A percentile compares a stretch with the other conserved stretches of the same genome.
Conservation (phyloP, 2,329 filamentous ascomycete genomes). For the Didymella pomorum region DNA sequence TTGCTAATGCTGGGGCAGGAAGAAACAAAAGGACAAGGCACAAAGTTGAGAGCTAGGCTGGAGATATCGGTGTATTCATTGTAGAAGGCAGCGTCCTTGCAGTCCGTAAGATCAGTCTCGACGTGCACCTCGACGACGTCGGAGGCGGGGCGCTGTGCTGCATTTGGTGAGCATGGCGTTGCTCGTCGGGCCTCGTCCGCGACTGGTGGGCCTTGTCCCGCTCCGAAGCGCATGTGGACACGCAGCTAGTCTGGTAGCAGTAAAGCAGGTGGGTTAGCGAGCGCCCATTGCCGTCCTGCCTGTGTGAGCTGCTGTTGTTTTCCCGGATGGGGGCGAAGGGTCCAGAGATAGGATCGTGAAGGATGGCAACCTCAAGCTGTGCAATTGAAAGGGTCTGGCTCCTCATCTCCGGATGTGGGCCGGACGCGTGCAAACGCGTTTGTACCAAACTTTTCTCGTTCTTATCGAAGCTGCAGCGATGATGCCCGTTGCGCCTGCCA, state of each 20-base stretch:
- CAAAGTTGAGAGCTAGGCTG: slow-evolving; percentile 33
- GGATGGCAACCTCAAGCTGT: background rate
- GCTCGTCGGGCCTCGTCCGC: slow-evolving; percentile 10
- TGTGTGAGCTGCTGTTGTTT: slow-evolving; percentile 17
- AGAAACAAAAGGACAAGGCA: slow-evolving; percentile 31
- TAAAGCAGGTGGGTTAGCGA: slow-evolving; percentile 17
- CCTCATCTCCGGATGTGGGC: slow-evolving; percentile 20
- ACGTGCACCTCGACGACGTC: slow-evolving; percentile 7
- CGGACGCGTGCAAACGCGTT: slow-evolving; percentile 11
- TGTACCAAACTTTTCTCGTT: slow-evolving; percentile 3
- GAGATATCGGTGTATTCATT: slow-evolving; percentile 31
- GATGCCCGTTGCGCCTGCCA: slow-evolving; percentile 17
- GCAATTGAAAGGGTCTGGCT: background rate
- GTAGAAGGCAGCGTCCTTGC: slow-evolving; percentile 16
- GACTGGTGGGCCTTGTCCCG: slow-evolving; percentile 8
- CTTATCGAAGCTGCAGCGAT: slow-evolving; percentile 16
- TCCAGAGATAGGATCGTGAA: slow-evolving; percentile 14
- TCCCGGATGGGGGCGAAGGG: slow-evolving; percentile 10
- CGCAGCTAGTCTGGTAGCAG: slow-evolving; percentile 9
- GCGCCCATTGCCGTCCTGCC: slow-evolving; percentile 12
- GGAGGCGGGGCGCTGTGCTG: slow-evolving; percentile 14
- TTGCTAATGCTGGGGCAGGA: slow-evolving; percentile 25
- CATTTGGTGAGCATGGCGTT: slow-evolving; percentile 17
- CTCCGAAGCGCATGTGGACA: slow-evolving; percentile 15
- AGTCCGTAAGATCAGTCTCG: slow-evolving; percentile 8